Base-by-base conservation (phyloP, 768 basidiomycete genomes). In the Pisolithus albus region DNA sequence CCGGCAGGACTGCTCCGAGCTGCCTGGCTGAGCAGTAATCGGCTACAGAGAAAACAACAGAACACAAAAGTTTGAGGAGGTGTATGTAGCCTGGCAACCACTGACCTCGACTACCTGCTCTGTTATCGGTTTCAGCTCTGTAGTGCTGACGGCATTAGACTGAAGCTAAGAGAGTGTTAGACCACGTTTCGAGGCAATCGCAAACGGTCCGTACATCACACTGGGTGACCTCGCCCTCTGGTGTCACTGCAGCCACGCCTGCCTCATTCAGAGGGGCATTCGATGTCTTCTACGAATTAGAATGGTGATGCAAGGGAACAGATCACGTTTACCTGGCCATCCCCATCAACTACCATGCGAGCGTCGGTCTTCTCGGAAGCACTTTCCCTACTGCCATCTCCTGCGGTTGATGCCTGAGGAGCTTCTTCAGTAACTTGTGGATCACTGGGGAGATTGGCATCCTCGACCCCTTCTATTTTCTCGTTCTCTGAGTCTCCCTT, bases 141-240 rank as follows among this genome's bases (percentile, higher is more conserved):
- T 60, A 18, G 60, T 58, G 57, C 62, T 63, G 4, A 64, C 62
- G 40, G 64, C 62, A 43, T 60, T 63, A 26, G 62, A 60, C 53
- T 61, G 36, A 52, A 65, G 62, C 64, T 65, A 49, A 26, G 37
- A 34, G 52, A 42, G 39, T 37, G 37, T 65, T 50, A 64, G 51
- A 24, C 30, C 53, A 66, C 44, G 54, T 58, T 44, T 47, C 34
- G 55, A 30, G 48, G 15, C 34, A 50, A 59, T 47, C 34, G 50
- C 32, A 47, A 51, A 46, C 45, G 43, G 53, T 21, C 2, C 64
- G 52, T 64, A 65, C 64, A 56, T 64, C 64, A 40, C 64, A 44
- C 52, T 66, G 64, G 45, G 59, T 59, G 15, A 42, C 44, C 11
- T 59, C 38, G n/a, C 21, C 28, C 3, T 23, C 45, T 47, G 62